A percentile compares a stretch with the other conserved stretches of the same genome.
phyloP scores from a whole-genome alignment of 2,329 filamentous ascomycete species.

The Fusarium torulosum region DNA sequence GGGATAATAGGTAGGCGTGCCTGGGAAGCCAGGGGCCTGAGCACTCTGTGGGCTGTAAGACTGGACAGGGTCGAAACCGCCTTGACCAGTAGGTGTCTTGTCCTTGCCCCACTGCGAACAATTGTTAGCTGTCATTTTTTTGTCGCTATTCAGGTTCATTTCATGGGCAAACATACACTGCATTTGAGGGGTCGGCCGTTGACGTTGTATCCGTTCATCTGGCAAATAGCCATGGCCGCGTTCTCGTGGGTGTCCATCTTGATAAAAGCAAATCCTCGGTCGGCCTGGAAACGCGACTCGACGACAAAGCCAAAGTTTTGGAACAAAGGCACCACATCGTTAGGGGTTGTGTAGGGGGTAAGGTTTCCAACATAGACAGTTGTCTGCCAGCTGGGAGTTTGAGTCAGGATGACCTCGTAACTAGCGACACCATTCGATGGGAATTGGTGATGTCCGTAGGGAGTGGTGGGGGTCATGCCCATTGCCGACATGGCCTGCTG shows the following conservation, averaged over 20 bases:
- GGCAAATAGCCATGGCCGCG: conserved; percentile 97
- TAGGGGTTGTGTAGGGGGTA: conserved; percentile 96
- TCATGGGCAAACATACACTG: conserved; percentile 78
- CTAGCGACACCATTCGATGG: conserved; percentile 96
- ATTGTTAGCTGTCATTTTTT: conserved; percentile 31
- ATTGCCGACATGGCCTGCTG: conserved; percentile 97
- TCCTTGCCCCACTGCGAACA: conserved; percentile 93
- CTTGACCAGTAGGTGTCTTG: conserved; percentile 80
- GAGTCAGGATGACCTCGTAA: conserved; percentile 95
- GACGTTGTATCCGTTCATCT: conserved; percentile 97
- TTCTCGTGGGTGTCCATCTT: conserved; percentile 99
- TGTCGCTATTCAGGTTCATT: not conserved
- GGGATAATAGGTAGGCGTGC: conserved; percentile 89
- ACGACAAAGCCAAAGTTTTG: conserved; percentile 98
- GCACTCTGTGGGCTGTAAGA: conserved; percentile 79
- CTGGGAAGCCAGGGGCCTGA: conserved; percentile 79
- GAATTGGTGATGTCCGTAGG: conserved; percentile 97
- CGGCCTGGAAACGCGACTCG: conserved; percentile 97
- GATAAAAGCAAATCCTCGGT: conserved; percentile 97
- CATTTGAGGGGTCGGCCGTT: conserved; percentile 97
- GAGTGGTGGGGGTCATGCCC: conserved; percentile 97
- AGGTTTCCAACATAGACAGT: conserved; percentile 98
- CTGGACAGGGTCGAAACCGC: conserved; percentile 82
- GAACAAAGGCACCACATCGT: conserved; percentile 96
- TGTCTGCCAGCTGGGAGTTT: conserved; percentile 98